phyloP scores from a whole-genome alignment of 1,284 basidiomycete genomes.

The Lignosus rhinocerotis region DNA sequence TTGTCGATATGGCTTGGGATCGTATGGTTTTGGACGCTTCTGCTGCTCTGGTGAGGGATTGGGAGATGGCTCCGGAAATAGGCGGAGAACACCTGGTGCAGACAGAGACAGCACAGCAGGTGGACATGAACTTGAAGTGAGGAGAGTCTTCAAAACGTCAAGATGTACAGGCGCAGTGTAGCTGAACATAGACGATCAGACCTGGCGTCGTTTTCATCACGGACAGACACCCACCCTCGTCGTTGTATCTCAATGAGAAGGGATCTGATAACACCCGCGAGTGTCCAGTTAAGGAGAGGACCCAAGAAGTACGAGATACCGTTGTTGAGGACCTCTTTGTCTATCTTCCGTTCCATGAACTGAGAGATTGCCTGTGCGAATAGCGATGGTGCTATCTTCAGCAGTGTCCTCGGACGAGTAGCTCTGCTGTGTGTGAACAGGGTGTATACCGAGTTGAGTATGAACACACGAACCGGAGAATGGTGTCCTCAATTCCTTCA shows the following conservation, averaged over 20 bases:
- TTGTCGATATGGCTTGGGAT: slow-evolving; percentile 44
- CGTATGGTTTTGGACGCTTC: slow-evolving; percentile 33
- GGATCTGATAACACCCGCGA: slow-evolving; percentile 68
- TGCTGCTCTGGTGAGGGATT: slow-evolving; percentile 35
- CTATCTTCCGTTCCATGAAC: slow-evolving; percentile 53
- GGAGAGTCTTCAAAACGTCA: slow-evolving; percentile 63
- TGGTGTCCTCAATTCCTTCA: slow-evolving; percentile 80
- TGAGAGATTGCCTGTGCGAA: slow-evolving; percentile 61
- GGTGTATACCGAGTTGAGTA: neutral
- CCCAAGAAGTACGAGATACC: slow-evolving; percentile 77
- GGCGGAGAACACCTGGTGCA: slow-evolving; percentile 52
- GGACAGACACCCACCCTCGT: slow-evolving; percentile 47
- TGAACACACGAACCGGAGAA: slow-evolving; percentile 56
- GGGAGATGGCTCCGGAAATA: slow-evolving; percentile 43
- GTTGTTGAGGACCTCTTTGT: slow-evolving; percentile 65
- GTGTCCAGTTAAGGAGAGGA: slow-evolving; percentile 75
- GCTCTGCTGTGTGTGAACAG: slow-evolving; percentile 4
- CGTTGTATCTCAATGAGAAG: slow-evolving; percentile 61
- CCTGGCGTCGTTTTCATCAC: slow-evolving; percentile 9
- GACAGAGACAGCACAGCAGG: slow-evolving; percentile 64
- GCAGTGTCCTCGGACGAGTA: slow-evolving; percentile 65
- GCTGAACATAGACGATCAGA: slow-evolving; percentile 25
- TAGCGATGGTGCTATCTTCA: slow-evolving; percentile 66
- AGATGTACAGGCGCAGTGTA: slow-evolving; percentile 44
- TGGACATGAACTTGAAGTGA: slow-evolving; percentile 66